Evolutionary conservation across 2,329 filamentous ascomycete species (phyloP).

Genomic region (Colletotrichum sp.): DNA sequence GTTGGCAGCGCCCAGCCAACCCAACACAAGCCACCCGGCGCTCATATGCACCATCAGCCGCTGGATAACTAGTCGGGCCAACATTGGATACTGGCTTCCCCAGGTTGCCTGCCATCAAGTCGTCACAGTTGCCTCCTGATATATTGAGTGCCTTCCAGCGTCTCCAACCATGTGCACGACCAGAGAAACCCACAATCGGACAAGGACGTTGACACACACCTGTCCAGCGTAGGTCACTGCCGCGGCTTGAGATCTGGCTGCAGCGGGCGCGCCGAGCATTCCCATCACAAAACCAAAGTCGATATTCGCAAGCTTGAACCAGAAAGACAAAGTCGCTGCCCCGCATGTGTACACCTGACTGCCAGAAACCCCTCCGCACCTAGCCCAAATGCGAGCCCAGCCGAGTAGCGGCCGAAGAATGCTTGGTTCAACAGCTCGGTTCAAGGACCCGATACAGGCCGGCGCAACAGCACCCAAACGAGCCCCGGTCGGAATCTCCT

Average conservation of each 20-base stretch:
- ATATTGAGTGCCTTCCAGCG: background rate
- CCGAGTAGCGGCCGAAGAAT: background rate
- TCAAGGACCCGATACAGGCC: background rate
- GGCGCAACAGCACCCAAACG: background rate
- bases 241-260: background rate
- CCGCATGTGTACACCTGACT: conserved; percentile 14
- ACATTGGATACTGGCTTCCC: background rate
- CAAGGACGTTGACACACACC: background rate
- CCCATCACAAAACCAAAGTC: background rate
- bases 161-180: background rate
- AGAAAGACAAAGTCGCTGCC: background rate
- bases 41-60: background rate
- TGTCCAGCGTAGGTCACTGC: background rate
- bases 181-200: background rate
- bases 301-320: background rate
- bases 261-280: background rate
- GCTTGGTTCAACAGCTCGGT: background rate
- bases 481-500: background rate
- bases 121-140: background rate
- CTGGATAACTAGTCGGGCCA: background rate
- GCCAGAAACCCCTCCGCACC: background rate
- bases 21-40: background rate
- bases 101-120: background rate
- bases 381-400: background rate
- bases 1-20: background rate